Conservation (phyloP, 2,329 filamentous ascomycete genomes). For the Fusarium sp. region DNA sequence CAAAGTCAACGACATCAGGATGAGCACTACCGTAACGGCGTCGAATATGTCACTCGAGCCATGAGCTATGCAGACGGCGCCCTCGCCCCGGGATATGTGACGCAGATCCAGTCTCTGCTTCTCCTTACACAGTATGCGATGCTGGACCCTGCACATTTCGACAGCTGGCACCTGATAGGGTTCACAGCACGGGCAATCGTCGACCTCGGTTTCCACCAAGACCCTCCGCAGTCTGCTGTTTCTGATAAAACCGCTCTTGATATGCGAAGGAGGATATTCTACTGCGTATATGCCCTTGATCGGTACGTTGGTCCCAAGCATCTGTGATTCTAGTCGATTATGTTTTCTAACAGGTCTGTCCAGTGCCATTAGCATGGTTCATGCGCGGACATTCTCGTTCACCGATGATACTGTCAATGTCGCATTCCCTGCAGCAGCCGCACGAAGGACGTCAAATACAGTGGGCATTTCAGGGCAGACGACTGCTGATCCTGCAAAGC, state of each 20-base stretch:
- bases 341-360: slow-evolving; percentile 31
- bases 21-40: slow-evolving; percentile 64
- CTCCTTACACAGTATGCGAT: slow-evolving; percentile 89
- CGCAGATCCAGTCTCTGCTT: slow-evolving; percentile 85
- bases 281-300: slow-evolving; percentile 89
- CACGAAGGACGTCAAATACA: slow-evolving; percentile 53
- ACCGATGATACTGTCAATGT: slow-evolving; percentile 89
- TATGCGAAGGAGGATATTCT: slow-evolving; percentile 82
- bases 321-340: neutral
- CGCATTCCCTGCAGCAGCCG: slow-evolving; percentile 67
- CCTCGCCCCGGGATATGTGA: slow-evolving; percentile 81
- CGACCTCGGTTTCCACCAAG: slow-evolving; percentile 92
- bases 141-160: slow-evolving; percentile 88
- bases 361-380: slow-evolving; percentile 86
- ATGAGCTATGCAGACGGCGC: slow-evolving; percentile 82
- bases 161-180: slow-evolving; percentile 92
- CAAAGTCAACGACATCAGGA: slow-evolving; percentile 75
- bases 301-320: slow-evolving; percentile 62
- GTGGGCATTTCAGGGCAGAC: slow-evolving; percentile 56
- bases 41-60: slow-evolving; percentile 68
- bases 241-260: slow-evolving; percentile 75
- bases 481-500: slow-evolving; percentile 72
- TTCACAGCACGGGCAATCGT: slow-evolving; percentile 87
- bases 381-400: slow-evolving; percentile 89
- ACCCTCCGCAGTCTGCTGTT: slow-evolving; percentile 75